Evolutionary conservation across 352 stramenopile genomes (phyloP), one percentile per base, ranked within the genome.

Genomic region (Phytophthora hybrid): DNA sequence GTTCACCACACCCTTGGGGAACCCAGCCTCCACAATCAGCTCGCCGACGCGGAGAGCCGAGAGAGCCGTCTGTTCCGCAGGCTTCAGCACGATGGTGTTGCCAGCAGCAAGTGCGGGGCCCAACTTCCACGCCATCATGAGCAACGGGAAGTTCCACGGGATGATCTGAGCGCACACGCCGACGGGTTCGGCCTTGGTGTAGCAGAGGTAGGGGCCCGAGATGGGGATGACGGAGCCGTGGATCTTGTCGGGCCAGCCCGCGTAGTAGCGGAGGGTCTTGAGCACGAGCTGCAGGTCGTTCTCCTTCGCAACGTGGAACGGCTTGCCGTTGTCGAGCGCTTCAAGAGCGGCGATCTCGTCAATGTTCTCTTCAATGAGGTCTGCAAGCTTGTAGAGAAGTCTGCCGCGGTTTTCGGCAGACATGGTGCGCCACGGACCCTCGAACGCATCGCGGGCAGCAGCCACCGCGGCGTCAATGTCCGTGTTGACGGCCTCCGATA

Each of bases 131-230:
- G 95, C 97, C 51, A 99, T 96, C 97, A 99, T 99, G 7, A 97
- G 90, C 61, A 96, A 73, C 14, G 97, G 97, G 82, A 99, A 99
- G 85, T 99, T 99, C 97, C 97, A 99, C 51, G 93, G 97, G 60
- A 96, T 98, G 67, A 99, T 97, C 32, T 98, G 77, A 16, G 78
- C 90, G 61, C 78, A 91, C n/a, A 98, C 92, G 26, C 96, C 97
- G 1, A 99, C 88, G 6, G 95, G 90, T 76, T 99, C 78, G 13
- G 73, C 66, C 63, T 77, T 73, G 26, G 76, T 85, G 61, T 95
- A 79, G 62, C 85, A 83, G 29, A 91, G 77, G 67, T 80, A 86
- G 14, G 73, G 74, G 0, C 73, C 72, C 9, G 76, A 58, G 18
- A 82, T 78, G 16, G 84, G 85, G 39, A 97, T 90, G 31, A 85